Base-by-base conservation (phyloP, 306 rosid genomes). In the Begonia peltatifolia region DNA sequence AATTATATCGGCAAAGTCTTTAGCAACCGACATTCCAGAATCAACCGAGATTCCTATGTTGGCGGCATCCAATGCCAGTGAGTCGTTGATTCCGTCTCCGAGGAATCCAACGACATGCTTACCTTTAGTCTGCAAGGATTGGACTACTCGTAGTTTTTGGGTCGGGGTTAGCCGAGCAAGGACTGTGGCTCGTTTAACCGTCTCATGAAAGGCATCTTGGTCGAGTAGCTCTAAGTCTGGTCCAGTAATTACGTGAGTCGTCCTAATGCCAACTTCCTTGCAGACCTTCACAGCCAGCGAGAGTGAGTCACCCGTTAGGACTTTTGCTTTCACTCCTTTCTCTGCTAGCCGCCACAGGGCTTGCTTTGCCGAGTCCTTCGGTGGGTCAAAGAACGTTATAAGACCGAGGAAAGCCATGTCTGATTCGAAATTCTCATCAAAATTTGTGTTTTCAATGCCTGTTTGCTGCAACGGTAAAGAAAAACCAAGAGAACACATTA, bases 331-430 rank as follows among this genome's bases (percentile, higher is more conserved):
- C 64, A 86, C 93, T 71, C 95, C 95, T 58, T 72, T 86, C 74
- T 86, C 83, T 0, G 83, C 84, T 58, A 86, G 72, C 51, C 81
- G 60, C 87, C 83, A 66, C 16, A 82, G 63, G 12, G 95, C 95
- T 77, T 82, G 83, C 79, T 82, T 78, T 41, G 95, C 95, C 0
- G 95, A 61, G 69, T 82, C 95, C 76, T 86, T 86, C 3, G 95
- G 93, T 17, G 93, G 95, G 67, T 86, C 95, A 46, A 70, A 86
- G 67, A 86, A 86, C n/a, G 95, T 72, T 74, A 82, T 62, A 13
- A 86, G 59, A 52, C 95, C 95, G 11, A 86, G 83, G 67, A 86
- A 79, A 30, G 73, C 72, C 95, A 86, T 82, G 71, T 75, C 78
- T 38, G 68, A 77, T 77, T 86, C 95, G 20, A 36, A 53, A 52